A percentile compares a stretch with the other conserved stretches of the same genome.
phyloP scores from a whole-genome alignment of 2,329 filamentous ascomycete species.

The Rutstroemia sp. region DNA sequence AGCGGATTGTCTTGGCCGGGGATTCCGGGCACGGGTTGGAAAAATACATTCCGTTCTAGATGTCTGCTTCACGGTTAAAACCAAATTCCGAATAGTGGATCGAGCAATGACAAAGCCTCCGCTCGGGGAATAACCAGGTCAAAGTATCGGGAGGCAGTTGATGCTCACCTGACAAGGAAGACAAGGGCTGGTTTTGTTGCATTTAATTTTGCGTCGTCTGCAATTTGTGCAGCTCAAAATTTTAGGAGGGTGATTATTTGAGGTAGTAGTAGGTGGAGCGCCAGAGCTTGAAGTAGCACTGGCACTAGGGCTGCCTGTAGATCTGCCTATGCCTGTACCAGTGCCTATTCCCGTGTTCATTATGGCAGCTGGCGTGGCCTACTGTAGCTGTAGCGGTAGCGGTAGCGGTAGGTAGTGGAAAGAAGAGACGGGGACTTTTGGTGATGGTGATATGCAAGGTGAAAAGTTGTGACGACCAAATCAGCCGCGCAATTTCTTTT shows the following conservation, averaged over 20 bases:
- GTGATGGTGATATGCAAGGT: no score
- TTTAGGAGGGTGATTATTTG: not conserved
- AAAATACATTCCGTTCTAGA: slow-evolving; percentile 6
- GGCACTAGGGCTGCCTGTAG: not conserved
- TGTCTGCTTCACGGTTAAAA: not conserved
- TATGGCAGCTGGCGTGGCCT: no score
- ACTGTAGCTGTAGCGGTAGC: no score
- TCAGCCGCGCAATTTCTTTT: no score
- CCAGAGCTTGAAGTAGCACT: not conserved
- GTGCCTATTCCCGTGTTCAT: no score
- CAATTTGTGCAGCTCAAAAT: slow-evolving; percentile 10
- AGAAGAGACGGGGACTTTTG: no score
- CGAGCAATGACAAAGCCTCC: not conserved
- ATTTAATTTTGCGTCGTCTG: slow-evolving; percentile 9
- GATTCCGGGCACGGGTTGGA: slow-evolving; percentile 5
- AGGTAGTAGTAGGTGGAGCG: not conserved
- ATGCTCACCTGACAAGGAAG: slow-evolving; percentile 8
- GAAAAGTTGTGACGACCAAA: no score
- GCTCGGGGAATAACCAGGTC: not conserved
- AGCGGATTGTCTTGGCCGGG: not conserved
- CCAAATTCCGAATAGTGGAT: not conserved
- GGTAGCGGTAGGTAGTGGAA: no score
- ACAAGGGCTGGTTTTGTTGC: slow-evolving; percentile 10
- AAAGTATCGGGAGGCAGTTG: not conserved
- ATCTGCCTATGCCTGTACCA: no score